A percentile compares a stretch with the other conserved stretches of the same genome.
Conservation (phyloP, 345 rosid species). For the Citrus cavaleriei region DNA sequence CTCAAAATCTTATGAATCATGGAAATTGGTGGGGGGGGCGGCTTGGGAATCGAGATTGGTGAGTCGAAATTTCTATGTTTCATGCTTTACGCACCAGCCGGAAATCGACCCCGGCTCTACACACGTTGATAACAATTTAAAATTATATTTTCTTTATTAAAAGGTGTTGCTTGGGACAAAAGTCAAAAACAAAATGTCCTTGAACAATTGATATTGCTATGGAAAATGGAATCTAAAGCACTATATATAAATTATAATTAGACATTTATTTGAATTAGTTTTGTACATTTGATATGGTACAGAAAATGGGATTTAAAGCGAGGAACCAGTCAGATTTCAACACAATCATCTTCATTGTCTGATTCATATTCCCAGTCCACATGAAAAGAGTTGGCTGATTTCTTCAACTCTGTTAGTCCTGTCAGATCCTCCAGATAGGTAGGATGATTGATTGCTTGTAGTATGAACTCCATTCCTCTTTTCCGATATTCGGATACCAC, state of each 20-base stretch:
- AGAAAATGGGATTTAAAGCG: background rate
- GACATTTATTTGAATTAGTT: background rate
- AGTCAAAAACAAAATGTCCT: too few species aligned
- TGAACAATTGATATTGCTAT: too few species aligned
- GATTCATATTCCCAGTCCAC: conserved; percentile 71
- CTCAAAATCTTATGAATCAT: background rate
- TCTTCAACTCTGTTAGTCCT: conserved; percentile 81
- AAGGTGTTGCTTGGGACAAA: too few species aligned
- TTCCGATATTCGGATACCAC: conserved; percentile 67
- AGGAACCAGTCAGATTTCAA: conserved; percentile 30
- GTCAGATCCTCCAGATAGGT: conserved; percentile 92
- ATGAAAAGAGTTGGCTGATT: conserved; percentile 57
- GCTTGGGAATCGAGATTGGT: too few species aligned
- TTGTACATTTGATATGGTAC: conserved; percentile 10
- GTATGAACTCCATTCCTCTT: conserved; percentile 68
- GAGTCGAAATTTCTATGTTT: too few species aligned
- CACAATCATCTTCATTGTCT: conserved; percentile 28
- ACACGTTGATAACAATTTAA: conserved; percentile 12
- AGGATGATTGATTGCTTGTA: conserved; percentile 88
- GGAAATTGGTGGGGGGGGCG: background rate
- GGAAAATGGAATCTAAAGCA: too few species aligned
- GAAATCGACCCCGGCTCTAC: conserved; percentile 56
- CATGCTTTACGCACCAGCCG: conserved; percentile 30
- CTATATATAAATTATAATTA: background rate
- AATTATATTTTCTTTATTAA: too few species aligned